These are phyloP conservation scores for Psilocybe sp. DNA, from an alignment of 768 basidiomycete genomes.

Conservation along the genomic window DNA sequence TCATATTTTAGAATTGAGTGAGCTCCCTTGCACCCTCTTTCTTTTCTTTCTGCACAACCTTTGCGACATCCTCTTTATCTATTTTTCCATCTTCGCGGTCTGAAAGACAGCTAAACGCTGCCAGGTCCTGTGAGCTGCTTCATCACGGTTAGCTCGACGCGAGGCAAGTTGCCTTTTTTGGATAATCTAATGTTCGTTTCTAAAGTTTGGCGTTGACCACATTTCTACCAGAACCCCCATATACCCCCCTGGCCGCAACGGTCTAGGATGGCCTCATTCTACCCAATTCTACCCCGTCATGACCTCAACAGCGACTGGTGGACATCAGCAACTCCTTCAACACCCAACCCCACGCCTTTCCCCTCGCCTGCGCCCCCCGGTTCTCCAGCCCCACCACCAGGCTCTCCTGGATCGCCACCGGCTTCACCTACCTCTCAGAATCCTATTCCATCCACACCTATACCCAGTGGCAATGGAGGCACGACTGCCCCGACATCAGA, in stretches of 20 bases:
- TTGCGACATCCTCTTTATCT: not conserved
- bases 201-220: slow-evolving; percentile 17
- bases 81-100: not conserved
- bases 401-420: not conserved
- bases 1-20: not conserved
- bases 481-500: not conserved
- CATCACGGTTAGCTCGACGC: slow-evolving; percentile 1
- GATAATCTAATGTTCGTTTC: slow-evolving; percentile 19
- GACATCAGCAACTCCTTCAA: slow-evolving; percentile 5
- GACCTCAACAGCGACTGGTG: slow-evolving; percentile 11
- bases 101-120: not conserved
- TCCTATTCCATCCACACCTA: slow-evolving; percentile 1
- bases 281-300: slow-evolving; percentile 16
- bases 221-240: slow-evolving; percentile 7
- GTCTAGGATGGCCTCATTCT: slow-evolving; percentile 10
- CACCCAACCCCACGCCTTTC: slow-evolving; percentile 2
- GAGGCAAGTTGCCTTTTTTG: slow-evolving; percentile 25
- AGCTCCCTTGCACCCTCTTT: not conserved
- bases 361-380: not conserved
- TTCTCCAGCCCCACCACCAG: slow-evolving; percentile 10
- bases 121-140: not conserved
- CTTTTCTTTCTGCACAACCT: not conserved
- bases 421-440: slow-evolving; percentile 2
- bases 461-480: not conserved
- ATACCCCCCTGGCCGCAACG: slow-evolving; percentile 16